A percentile compares a stretch with the other conserved stretches of the same genome.
Conservation (phyloP, 23 red algal species). For the Cyanidium caldarium region DNA sequence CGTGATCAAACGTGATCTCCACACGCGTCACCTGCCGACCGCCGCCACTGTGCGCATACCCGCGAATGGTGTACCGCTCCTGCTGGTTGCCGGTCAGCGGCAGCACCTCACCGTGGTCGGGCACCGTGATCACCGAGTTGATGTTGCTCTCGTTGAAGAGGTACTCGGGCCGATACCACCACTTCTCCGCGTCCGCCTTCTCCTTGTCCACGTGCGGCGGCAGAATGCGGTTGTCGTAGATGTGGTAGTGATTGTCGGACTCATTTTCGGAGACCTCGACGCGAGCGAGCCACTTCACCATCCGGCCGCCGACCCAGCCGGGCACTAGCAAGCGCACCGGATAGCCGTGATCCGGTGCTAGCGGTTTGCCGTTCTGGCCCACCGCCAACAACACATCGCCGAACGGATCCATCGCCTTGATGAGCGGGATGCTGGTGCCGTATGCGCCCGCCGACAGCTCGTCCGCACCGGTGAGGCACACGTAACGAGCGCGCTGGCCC, state of each 20-base stretch:
- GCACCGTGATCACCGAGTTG: slow-evolving; percentile 73
- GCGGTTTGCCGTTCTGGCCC: slow-evolving; percentile 53
- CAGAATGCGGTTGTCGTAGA: slow-evolving; percentile 80
- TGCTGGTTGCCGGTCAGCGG: slow-evolving; percentile 31
- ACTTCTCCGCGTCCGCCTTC: slow-evolving; percentile 68
- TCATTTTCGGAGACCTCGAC: slow-evolving; percentile 50
- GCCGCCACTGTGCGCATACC: slow-evolving; percentile 88
- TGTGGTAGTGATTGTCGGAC: slow-evolving; percentile 74
- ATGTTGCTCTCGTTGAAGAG: slow-evolving; percentile 92
- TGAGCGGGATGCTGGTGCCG: slow-evolving; percentile 68
- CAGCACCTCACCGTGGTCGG: slow-evolving; percentile 68
- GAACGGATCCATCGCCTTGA: slow-evolving; percentile 53
- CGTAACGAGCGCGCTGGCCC: slow-evolving; percentile 21
- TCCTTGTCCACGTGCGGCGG: slow-evolving; percentile 82
- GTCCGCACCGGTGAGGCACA: slow-evolving; percentile 74
- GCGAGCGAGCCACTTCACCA: slow-evolving; percentile 90
- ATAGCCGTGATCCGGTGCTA: slow-evolving; percentile 85
- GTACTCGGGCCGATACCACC: slow-evolving; percentile 90
- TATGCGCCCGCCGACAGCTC: slow-evolving; percentile 55
- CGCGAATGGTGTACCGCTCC: slow-evolving; percentile 72
- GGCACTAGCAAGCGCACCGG: slow-evolving; percentile 84
- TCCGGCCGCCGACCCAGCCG: slow-evolving; percentile 91
- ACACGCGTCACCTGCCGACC: slow-evolving; percentile 84
- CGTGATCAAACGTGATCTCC: slow-evolving; percentile 69
- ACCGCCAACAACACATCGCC: slow-evolving; percentile 84